Evolutionary conservation across 352 stramenopile species (phyloP).

Genomic region (Globisporangium barbulae): DNA sequence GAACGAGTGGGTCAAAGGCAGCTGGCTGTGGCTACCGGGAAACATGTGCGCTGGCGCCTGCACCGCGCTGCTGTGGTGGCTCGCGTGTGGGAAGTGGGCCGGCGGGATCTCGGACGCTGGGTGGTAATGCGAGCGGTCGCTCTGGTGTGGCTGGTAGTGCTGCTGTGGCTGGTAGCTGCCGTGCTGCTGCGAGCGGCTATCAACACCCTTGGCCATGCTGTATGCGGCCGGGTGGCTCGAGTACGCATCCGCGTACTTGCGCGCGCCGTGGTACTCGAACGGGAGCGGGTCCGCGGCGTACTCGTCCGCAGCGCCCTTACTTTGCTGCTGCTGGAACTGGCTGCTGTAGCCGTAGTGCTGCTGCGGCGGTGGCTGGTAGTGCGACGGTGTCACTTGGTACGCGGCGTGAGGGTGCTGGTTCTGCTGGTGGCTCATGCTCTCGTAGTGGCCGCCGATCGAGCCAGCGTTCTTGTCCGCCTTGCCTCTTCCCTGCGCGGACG

Average conservation of each 20-base stretch:
- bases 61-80: constrained; percentile 19
- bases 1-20: constrained; percentile 50
- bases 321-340: constrained; percentile 10
- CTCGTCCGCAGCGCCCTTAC: constrained; percentile 36
- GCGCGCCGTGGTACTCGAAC: constrained; percentile 72
- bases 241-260: constrained; percentile 44
- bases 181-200: constrained; percentile 14
- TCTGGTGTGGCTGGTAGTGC: constrained; percentile 16
- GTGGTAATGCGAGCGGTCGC: constrained; percentile 20
- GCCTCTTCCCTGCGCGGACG: not conserved
- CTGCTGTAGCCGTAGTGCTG: constrained; percentile 16
- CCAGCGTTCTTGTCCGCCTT: constrained; percentile 9
- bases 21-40: constrained; percentile 7
- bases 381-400: constrained; percentile 24
- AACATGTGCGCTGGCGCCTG: constrained; percentile 24
- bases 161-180: constrained; percentile 17
- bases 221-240: constrained; percentile 1
- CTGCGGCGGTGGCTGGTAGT: constrained; percentile 25
- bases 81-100: constrained; percentile 33
- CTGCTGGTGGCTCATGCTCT: constrained; percentile 15
- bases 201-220: constrained; percentile 10
- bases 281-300: constrained; percentile 74
- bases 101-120: constrained; percentile 30
- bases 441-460: constrained; percentile 9
- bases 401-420: constrained; percentile 16